Evolutionary conservation across 139 green algal genomes (phyloP), one percentile per base, ranked within the genome.

Genomic region (Coelastrella sp.): DNA sequence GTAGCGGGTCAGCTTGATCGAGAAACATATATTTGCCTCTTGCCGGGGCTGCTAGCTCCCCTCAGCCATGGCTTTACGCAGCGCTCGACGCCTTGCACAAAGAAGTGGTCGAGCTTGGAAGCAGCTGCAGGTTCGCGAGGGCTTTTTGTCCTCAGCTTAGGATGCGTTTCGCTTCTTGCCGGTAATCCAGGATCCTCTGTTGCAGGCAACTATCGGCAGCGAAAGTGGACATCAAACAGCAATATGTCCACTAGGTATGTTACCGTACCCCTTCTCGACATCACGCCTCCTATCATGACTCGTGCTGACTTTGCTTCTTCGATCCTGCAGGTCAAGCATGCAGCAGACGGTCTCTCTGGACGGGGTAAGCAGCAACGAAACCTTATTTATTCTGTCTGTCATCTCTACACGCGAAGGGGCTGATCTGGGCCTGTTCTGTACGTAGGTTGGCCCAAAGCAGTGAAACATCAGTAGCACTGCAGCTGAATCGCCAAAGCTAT

Each of bases 301-400:
- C 43, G 45, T 80, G 72, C 72, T 80, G 72, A 64, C 48, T 32
- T 30, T 1, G 17, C 11, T 27, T 35, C 27, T 15, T 80, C 41
- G 43, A 59, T 69, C 37, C 19, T 41, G 72, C 72, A 80, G 72
- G 72, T 30, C 72, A 80, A 43, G 72, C 72, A 40, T n/a, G 64
- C 43, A 40, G 25, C 45, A 80, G 32, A 21, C 72, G 66, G 45
- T 45, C 72, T 32, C 72, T 80, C 19, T 80, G 45, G 45, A 80
- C 72, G 5, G 72, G 72, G 72, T 80, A 45, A 80, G 72, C 23
- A n/a, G n/a, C n/a, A n/a, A n/a, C n/a, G n/a, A n/a, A n/a, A n/a
- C n/a, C n/a, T n/a, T n/a, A n/a, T n/a, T n/a, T n/a, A n/a, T n/a
- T n/a, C n/a, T n/a, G n/a, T n/a, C n/a, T n/a, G n/a, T n/a, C n/a